Evolutionary conservation across 2,329 filamentous ascomycete species (phyloP).

Genomic region (Claviceps capensis): DNA sequence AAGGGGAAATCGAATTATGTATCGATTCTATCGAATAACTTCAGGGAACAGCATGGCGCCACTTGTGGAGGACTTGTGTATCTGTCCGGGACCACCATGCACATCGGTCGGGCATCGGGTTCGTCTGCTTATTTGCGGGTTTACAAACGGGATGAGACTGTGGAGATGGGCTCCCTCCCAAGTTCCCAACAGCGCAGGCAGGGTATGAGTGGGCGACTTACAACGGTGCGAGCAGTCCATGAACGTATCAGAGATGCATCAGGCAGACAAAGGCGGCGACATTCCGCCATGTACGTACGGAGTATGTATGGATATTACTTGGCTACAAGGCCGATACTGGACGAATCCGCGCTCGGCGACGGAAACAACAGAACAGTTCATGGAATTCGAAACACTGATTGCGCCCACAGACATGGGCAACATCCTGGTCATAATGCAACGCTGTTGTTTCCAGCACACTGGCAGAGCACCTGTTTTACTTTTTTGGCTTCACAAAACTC

Average conservation of each 20-base stretch:
- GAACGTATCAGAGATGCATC: neutral
- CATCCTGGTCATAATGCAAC: neutral
- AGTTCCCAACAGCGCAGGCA: neutral
- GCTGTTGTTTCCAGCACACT: neutral
- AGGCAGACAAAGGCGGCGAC: neutral
- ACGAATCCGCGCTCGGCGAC: neutral
- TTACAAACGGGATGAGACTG: neutral
- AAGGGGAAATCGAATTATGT: neutral
- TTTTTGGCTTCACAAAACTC: neutral
- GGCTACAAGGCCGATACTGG: neutral
- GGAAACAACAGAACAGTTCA: neutral
- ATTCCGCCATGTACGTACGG: neutral
- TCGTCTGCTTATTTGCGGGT: neutral
- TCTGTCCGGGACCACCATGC: neutral
- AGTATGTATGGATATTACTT: neutral
- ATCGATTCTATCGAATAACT: neutral
- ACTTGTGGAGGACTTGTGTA: neutral
- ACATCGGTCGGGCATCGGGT: neutral
- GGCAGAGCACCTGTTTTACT: neutral
- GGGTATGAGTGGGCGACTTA: neutral
- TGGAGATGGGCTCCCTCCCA: neutral
- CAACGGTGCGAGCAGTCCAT: neutral
- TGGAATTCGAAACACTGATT: neutral
- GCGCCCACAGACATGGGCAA: neutral
- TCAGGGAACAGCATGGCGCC: conserved; percentile 1